Evolutionary conservation across 2,329 filamentous ascomycete genomes (phyloP).

Genomic region (Fusarium nisikadoi): DNA sequence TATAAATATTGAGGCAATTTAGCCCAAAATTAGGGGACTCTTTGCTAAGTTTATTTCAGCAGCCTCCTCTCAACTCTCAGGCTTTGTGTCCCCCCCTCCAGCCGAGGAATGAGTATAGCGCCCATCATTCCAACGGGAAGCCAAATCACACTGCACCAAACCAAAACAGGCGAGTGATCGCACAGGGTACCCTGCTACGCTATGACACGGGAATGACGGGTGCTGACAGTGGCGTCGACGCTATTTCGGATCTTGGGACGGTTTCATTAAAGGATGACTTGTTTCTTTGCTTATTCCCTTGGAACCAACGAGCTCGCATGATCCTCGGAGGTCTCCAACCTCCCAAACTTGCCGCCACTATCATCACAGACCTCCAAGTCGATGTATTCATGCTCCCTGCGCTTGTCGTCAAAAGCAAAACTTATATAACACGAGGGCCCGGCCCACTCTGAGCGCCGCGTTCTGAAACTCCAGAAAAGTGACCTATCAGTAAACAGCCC

Average conservation of each 20-base stretch:
- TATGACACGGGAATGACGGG: not conserved
- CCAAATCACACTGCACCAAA: not conserved
- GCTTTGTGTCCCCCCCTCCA: rapidly evolving
- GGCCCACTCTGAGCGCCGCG: not conserved
- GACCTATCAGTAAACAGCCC: not conserved
- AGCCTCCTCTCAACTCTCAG: too few species aligned
- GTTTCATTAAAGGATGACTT: not conserved
- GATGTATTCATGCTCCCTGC: not conserved
- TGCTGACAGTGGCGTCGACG: not conserved
- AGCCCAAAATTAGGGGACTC: too few species aligned
- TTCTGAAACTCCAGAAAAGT: constrained; percentile 19
- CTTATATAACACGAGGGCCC: not conserved
- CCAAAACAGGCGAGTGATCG: not conserved
- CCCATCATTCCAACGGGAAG: not conserved
- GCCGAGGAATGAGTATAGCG: not conserved
- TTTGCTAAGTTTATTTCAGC: too few species aligned
- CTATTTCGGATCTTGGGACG: not conserved
- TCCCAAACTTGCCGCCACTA: not conserved
- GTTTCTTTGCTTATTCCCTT: not conserved
- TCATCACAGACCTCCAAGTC: not conserved
- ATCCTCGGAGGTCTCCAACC: not conserved
- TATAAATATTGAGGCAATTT: too few species aligned
- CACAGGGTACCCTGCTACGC: not conserved
- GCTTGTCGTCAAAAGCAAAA: not conserved
- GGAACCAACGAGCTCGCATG: not conserved